phyloP scores from a whole-genome alignment of 2,329 filamentous ascomycete species.

The Fusarium sp. region DNA sequence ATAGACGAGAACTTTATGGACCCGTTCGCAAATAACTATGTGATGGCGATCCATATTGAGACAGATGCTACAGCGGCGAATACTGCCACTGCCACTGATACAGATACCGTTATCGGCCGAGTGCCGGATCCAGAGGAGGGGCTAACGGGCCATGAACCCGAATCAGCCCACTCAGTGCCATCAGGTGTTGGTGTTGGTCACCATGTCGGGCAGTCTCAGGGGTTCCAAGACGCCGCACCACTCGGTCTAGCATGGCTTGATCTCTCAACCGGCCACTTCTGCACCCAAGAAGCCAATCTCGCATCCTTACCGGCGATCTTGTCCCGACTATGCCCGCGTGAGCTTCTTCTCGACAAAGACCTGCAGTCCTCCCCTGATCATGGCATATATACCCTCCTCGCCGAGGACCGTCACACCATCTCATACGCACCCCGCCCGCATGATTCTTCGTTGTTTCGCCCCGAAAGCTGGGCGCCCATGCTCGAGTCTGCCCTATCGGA shows the following conservation, averaged over 20 bases:
- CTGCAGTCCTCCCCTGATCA: conserved; percentile 70
- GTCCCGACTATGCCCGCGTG: conserved; percentile 84
- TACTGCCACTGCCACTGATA: background rate
- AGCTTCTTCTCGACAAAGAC: conserved; percentile 82
- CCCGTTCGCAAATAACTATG: conserved; percentile 91
- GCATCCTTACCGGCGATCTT: conserved; percentile 82
- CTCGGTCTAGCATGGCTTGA: conserved; percentile 94
- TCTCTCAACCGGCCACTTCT: conserved; percentile 94
- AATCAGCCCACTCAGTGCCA: conserved; percentile 37
- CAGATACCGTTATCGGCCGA: conserved; percentile 74
- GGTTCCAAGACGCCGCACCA: conserved; percentile 44
- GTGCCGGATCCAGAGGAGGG: conserved; percentile 26
- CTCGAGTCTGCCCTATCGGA: conserved; percentile 78
- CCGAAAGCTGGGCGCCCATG: conserved; percentile 79
- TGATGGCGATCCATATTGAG: conserved; percentile 79
- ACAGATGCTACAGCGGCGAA: background rate
- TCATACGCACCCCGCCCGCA: conserved; percentile 76
- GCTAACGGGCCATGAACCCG: conserved; percentile 29
- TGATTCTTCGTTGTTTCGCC: conserved; percentile 59
- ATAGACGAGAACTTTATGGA: conserved; percentile 99
- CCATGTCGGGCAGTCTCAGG: conserved; percentile 30
- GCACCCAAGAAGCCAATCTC: conserved; percentile 81
- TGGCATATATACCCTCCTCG: conserved; percentile 75
- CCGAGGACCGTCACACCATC: conserved; percentile 80
- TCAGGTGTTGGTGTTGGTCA: conserved; percentile 44